Base-by-base conservation (phyloP, 805 yeast species). In the Saccharomycopsis sp. region DNA sequence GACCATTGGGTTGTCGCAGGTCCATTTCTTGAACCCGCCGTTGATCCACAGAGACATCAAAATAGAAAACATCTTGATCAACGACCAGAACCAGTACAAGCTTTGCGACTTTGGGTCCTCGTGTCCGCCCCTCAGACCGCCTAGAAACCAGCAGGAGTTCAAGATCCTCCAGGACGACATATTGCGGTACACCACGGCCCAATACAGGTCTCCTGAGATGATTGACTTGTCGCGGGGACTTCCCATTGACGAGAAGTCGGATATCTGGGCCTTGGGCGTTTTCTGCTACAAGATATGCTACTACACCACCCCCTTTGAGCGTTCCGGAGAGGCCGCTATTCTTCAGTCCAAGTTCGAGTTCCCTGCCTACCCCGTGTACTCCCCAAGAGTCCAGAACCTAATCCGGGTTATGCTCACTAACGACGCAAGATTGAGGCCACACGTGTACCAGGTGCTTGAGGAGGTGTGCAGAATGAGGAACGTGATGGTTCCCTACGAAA, bases 241-340 rank as follows among this genome's bases (percentile, higher is more conserved):
- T 52, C 94, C 97, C 1, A 87, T 92, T 47, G 94, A 92, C 70
- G 95, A 91, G 66, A 90, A 90, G 70, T 79, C 92, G 5, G 99
- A 92, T 72, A 88, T 92, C 52, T 92, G 99, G 99, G 99, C 99
- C 0, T 73, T 92, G 52, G 99, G 99, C 9, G 85, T 94, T 34
- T 89, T 94, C 62, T 75, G 94, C 54, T 92, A 89, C 75, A 92
- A 92, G 68, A 75, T 92, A 61, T 86, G 97, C 71, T 92, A 87
- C 72, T 92, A 89, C 71, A 91, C 87, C 1, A 92, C 99, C 1
- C 99, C 99, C 1, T 92, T 94, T 70, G 99, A 92, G 71, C 63
- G 73, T 51, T 84, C 87, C 50, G 89, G 90, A 46, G 96, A 89
- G 63, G 77, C 89, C 65, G 96, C 96, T 2, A 89, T 92, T 50